A percentile compares a stretch with the other conserved stretches of the same genome.
Evolutionary conservation across 2,329 filamentous ascomycete genomes (phyloP).

Genomic region (Ceratocystis cacaofunesta): DNA sequence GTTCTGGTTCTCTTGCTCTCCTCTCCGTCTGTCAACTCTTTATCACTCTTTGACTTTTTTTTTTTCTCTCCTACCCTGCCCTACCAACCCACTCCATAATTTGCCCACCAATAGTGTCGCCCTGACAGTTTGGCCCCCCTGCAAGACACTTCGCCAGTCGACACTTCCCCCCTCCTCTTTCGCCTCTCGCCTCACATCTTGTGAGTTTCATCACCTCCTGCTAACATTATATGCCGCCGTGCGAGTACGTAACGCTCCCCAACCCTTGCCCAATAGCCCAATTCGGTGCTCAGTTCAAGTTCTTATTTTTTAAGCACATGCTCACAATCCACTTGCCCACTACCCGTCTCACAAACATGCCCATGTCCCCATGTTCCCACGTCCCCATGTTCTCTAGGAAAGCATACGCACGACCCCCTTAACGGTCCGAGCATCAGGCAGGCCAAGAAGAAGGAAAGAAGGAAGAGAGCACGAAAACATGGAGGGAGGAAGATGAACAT

Average conservation of each 20-base stretch:
- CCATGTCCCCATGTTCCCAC: neutral
- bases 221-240: no score
- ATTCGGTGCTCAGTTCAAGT: no score
- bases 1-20: neutral
- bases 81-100: no score
- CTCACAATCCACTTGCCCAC: neutral
- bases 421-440: neutral
- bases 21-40: neutral
- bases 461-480: neutral
- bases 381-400: neutral
- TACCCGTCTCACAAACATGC: neutral
- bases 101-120: no score
- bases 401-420: neutral
- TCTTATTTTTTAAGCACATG: no score
- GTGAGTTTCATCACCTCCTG: no score
- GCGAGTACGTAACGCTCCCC: no score
- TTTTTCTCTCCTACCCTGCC: neutral
- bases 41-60: neutral
- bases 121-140: no score
- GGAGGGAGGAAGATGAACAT: neutral
- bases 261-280: no score
- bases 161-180: no score
- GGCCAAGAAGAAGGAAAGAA: neutral
- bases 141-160: no score
- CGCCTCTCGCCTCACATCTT: no score